A percentile compares a stretch with the other conserved stretches of the same genome.
These are phyloP conservation scores for Penstemon eatonii DNA, from an alignment of 257 asterid genomes.

Conservation along the genomic window DNA sequence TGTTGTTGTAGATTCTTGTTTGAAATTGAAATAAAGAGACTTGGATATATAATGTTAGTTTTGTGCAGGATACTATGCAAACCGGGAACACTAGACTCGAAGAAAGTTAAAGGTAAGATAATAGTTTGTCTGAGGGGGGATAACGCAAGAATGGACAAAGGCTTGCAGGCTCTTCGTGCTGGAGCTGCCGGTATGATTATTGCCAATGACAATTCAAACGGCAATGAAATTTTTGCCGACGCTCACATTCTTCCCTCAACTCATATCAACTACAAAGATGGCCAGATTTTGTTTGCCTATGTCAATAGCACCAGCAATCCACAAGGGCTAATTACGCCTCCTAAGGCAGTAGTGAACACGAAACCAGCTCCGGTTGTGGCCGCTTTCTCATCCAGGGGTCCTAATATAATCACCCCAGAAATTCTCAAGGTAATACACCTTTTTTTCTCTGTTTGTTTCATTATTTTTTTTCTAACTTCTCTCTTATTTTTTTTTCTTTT, in stretches of 20 bases:
- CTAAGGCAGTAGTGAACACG: slow-evolving; percentile 14
- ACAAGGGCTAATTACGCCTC: slow-evolving; percentile 40
- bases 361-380: slow-evolving; percentile 73
- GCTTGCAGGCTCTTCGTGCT: slow-evolving; percentile 39
- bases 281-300: slow-evolving; percentile 39
- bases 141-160: slow-evolving; percentile 37
- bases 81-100: slow-evolving; percentile 37
- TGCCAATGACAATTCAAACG: slow-evolving; percentile 30
- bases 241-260: slow-evolving; percentile 56
- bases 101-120: slow-evolving; percentile 56
- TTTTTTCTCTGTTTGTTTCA: background rate
- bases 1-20: background rate
- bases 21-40: background rate
- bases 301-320: slow-evolving; percentile 53
- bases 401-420: slow-evolving; percentile 45
- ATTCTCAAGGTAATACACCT: slow-evolving; percentile 21
- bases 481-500: background rate
- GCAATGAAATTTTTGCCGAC: slow-evolving; percentile 32
- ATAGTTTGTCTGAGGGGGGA: slow-evolving; percentile 57
- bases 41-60: background rate
- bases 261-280: slow-evolving; percentile 50
- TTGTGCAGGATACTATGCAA: slow-evolving; percentile 48
- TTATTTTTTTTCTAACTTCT: background rate
- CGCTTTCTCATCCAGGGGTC: slow-evolving; percentile 73
- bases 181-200: slow-evolving; percentile 77